Base-by-base conservation (phyloP, 164 flowering plant genomes). In the Nymphaea thermarum region DNA sequence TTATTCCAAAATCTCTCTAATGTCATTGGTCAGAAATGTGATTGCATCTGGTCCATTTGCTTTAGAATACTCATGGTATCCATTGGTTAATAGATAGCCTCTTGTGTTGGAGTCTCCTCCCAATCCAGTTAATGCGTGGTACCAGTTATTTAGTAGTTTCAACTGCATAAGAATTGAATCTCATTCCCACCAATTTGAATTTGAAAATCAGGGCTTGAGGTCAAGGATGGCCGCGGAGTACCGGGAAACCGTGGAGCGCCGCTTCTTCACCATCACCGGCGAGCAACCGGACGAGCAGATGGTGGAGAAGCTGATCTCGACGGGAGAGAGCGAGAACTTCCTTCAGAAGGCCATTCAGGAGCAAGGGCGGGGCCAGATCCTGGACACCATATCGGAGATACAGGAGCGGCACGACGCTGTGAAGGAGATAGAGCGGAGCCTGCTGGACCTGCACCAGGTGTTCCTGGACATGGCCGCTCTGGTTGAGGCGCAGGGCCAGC, bases 401-500 rank as follows among this genome's bases (percentile, higher is more conserved):
- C 78, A 77, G 70, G 78, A 80, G 25, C 73, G 80, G 2, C 76
- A 77, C n/a, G 78, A 75, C 15, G 76, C 80, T 2, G 76, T 71
- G 5, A 80, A 77, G 61, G 82, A 77, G 71, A 71, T 77, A 2
- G 75, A 77, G 75, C 77, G 69, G 68, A 75, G 71, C 73, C 73
- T 80, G 18, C 68, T 77, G 6, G 80, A 80, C 68, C 76, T 80
- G 7, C 80, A 77, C 65, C 82, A 80, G 71, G 78, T 75, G 6
- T 80, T 80, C 72, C 63, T 77, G 7, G 82, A 80, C 75, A 80
- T 80, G 82, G 78, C 78, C 45, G 78, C 74, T 0, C 68, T 77
- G 65, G 82, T 80, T 8, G 80, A 80, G 44, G 73, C 77, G 5
- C 80, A 80, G 59, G 82, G 82, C 12, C 78, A 80, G 61, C 78